These are phyloP conservation scores for Solanum okadae DNA, from an alignment of 257 asterid genomes.

Conservation along the genomic window DNA sequence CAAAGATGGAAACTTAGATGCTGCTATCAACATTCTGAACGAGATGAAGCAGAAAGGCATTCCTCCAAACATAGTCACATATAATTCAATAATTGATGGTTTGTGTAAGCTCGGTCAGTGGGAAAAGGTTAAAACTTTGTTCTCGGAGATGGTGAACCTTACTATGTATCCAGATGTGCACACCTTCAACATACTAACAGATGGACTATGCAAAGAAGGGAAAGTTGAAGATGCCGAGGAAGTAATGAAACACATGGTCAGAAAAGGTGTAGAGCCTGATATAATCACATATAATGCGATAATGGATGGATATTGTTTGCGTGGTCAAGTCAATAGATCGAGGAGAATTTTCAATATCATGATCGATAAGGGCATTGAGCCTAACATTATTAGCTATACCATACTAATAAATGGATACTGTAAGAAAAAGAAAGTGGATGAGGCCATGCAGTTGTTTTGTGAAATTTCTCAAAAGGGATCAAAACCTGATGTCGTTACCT, in stretches of 20 bases:
- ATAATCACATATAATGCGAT: neutral
- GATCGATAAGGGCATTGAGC: neutral
- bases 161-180: neutral
- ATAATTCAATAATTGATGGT: neutral
- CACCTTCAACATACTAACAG: neutral
- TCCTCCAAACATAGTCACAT: neutral
- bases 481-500: neutral
- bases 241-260: neutral
- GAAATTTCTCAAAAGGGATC: neutral
- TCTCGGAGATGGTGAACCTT: neutral
- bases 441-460: neutral
- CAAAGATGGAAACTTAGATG: neutral
- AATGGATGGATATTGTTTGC: neutral
- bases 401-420: neutral
- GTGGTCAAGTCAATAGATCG: neutral
- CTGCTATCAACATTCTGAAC: neutral
- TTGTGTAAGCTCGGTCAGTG: neutral
- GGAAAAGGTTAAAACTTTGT: neutral
- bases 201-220: neutral
- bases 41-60: neutral
- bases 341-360: neutral
- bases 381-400: neutral
- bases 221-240: neutral
- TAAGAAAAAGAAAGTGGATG: neutral
- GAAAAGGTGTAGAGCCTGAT: neutral